Evolutionary conservation across 2,329 filamentous ascomycete genomes (phyloP), one percentile per base, ranked within the genome.

Genomic region (Botrytis medusae): DNA sequence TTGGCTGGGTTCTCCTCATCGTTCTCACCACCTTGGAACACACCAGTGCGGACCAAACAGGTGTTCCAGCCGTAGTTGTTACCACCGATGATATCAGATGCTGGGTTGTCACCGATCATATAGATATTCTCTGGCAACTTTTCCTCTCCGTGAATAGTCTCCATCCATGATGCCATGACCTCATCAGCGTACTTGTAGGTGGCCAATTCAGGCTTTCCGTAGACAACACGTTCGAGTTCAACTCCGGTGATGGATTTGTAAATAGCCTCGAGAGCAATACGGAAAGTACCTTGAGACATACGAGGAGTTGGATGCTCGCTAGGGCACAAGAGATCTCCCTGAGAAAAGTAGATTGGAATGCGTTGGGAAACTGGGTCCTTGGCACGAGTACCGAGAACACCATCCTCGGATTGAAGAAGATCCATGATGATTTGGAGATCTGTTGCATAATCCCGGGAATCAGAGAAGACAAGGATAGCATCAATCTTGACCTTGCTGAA

Each of bases 21-120:
- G 80, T 94, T 94, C 74, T 89, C 91, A 29, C 88, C 91, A 75
- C 92, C 92, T 67, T 72, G 70, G 70, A 72, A 72, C 65, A 94
- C 91, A 83, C 92, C 92, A 0, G 92, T 94, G 80, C 91, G 89
- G 73, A 94, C 92, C 72, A 94, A 83, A 80, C 92, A 93, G 4
- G 92, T 93, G 84, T 94, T 94, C 92, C 92, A 94, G 74, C 91
- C 91, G 82, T 94, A 93, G 87, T 91, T 92, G 86, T 94, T 94
- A 75, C 91, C 92, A 75, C 92, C 92, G 76, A 92, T 86, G 79
- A 93, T 93, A 80, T 93, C 91, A 40, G 89, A 92, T 40, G 89
- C 89, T 10, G 91, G 91, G 84, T 93, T 93, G 83, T 93, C 91
- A 76, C 91, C 91, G 72, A 93, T 85, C 91, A 93, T 93, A 86